Conservation (phyloP, 2,329 filamentous ascomycete species). For the Tolypocladium nubicola region DNA sequence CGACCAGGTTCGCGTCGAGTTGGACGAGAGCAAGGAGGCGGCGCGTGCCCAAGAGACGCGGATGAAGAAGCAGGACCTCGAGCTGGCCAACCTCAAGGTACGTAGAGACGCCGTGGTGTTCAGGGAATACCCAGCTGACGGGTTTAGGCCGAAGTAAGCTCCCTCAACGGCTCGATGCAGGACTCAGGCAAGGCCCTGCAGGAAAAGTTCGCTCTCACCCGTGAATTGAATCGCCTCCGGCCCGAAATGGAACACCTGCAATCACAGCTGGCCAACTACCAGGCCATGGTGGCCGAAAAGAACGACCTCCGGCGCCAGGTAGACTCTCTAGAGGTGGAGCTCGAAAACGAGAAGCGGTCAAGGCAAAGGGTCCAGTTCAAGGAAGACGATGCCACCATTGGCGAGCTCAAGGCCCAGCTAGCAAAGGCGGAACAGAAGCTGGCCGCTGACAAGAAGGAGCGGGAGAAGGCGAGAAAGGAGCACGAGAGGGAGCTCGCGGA, state of each 20-base stretch:
- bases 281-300: constrained; percentile 67
- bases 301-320: constrained; percentile 69
- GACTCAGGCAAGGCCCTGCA: constrained; percentile 61
- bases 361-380: constrained; percentile 19
- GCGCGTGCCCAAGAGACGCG: constrained; percentile 34
- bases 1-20: constrained; percentile 27
- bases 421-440: constrained; percentile 26
- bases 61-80: constrained; percentile 36
- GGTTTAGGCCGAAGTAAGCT: constrained; percentile 56
- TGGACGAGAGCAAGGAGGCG: constrained; percentile 32
- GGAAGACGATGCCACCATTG: constrained; percentile 26
- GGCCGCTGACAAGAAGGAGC: constrained; percentile 31
- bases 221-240: constrained; percentile 41
- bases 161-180: constrained; percentile 54
- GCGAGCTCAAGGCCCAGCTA: constrained; percentile 28
- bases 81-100: constrained; percentile 39
- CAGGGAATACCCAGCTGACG: constrained; percentile 1
- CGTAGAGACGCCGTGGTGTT: not conserved
- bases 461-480: constrained; percentile 32
- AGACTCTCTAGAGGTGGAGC: constrained; percentile 64
- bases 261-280: constrained; percentile 47
- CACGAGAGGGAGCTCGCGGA: constrained; percentile 47
- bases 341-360: constrained; percentile 61
- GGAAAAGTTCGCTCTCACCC: constrained; percentile 42
- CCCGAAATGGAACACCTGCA: constrained; percentile 47